phyloP scores from a whole-genome alignment of 2,329 filamentous ascomycete genomes.

The Ascocoryne sarcoides region DNA sequence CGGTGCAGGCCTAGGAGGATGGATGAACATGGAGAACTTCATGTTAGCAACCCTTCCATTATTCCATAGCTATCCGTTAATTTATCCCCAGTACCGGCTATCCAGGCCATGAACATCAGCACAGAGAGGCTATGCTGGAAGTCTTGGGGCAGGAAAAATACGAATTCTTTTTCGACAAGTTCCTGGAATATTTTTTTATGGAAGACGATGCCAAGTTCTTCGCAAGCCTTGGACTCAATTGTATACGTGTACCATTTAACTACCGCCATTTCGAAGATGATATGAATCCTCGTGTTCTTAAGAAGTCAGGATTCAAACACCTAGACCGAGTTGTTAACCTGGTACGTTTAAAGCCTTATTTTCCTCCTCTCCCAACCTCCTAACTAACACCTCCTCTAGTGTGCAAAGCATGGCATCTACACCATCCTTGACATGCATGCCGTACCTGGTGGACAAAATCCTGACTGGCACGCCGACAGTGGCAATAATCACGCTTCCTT shows the following conservation, averaged over 20 bases:
- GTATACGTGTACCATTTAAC: slow-evolving; percentile 51
- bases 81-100: slow-evolving; percentile 40
- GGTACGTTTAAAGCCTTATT: slow-evolving; percentile 6
- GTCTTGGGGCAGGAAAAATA: slow-evolving; percentile 47
- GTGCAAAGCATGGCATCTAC: slow-evolving; percentile 35
- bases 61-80: background rate
- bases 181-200: slow-evolving; percentile 43
- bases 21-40: slow-evolving; percentile 51
- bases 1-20: slow-evolving; percentile 33
- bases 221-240: slow-evolving; percentile 46
- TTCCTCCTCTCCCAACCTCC: background rate
- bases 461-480: slow-evolving; percentile 39
- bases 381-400: slow-evolving; percentile 14
- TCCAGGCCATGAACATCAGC: slow-evolving; percentile 47
- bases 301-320: slow-evolving; percentile 39
- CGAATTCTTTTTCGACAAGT: slow-evolving; percentile 49
- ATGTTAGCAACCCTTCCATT: slow-evolving; percentile 28
- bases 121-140: slow-evolving; percentile 43
- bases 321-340: slow-evolving; percentile 41
- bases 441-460: slow-evolving; percentile 38
- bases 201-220: slow-evolving; percentile 50
- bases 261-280: slow-evolving; percentile 49
- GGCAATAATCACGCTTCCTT: slow-evolving; percentile 33
- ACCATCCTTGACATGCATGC: slow-evolving; percentile 38
- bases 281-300: slow-evolving; percentile 39